Base-by-base conservation (phyloP, 106 monocot species). In the Dendrobium huoshanense region DNA sequence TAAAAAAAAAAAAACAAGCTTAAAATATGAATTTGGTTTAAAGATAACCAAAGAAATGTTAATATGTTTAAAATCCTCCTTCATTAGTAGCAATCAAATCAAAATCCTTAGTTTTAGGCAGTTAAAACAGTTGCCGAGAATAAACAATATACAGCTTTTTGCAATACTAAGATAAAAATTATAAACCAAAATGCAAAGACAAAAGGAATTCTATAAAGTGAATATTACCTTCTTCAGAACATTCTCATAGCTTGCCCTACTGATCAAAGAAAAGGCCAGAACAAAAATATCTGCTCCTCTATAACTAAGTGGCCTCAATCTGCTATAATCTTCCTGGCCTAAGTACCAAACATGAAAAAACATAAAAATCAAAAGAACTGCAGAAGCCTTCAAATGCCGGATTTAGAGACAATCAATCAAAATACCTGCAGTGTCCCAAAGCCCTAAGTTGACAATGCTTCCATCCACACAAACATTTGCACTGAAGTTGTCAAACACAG, bases 201-300 rank as follows among this genome's bases (percentile, higher is more conserved):
- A 13, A 13, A 51, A 65, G 2, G 47, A 15, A 3, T 29, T 56
- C 9, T 37, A 33, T 13, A 0, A 18, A 19, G 43, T 24, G 25
- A 73, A 31, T 6, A 68, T 29, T 72, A 95, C 95, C 92, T 95
- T 95, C 84, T 95, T 92, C 5, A 90, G 87, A 48, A 95, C 92
- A 85, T 90, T 90, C 78, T 90, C 87, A 77, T 87, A 90, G 58
- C 90, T 90, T 76, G 90, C 87, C 25, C 87, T 85, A 83, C 90
- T 90, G 41, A 90, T 87, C 33, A 90, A 64, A 51, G 90, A 90
- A 85, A 90, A 90, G 4, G 90, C 78, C 67, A 90, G 83, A 59
- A 87, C 82, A 81, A 90, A 90, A 24, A 90, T 79, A 67, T 90
- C 90, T 49, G 90, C 87, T 76, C 90, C 90, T 77, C 90, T 85